Conservation (phyloP, 1,284 basidiomycete species). For the Trametes pubescens region DNA sequence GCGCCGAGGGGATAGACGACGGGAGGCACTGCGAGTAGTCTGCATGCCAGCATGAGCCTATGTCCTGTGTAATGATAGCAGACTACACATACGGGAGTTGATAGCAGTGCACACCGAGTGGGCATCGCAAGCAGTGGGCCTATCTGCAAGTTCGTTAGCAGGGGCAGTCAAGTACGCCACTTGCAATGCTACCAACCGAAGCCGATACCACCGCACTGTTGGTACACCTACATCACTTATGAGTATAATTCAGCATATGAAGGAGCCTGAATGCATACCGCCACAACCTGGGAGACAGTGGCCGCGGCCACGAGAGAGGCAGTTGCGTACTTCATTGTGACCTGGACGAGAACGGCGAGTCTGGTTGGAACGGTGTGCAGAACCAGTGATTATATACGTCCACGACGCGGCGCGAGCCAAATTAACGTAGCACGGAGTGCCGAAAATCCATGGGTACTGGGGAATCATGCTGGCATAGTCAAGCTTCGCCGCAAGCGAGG, state of each 20-base stretch:
- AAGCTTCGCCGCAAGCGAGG: constrained; percentile 24
- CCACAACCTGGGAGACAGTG: constrained; percentile 34
- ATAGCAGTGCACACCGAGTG: constrained; percentile 43
- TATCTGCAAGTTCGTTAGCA: constrained; percentile 28
- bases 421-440: neutral
- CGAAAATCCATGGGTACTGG: constrained; percentile 26
- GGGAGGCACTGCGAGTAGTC: constrained; percentile 49
- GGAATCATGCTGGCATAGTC: constrained; percentile 13
- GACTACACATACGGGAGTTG: constrained; percentile 38
- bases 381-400: constrained; percentile 10
- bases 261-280: constrained; percentile 18
- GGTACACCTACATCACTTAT: constrained; percentile 27
- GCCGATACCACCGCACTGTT: constrained; percentile 38
- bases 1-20: neutral
- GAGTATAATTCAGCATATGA: neutral
- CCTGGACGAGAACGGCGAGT: constrained; percentile 8
- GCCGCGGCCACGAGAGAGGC: constrained; percentile 35
- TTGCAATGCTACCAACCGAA: constrained; percentile 31
- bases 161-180: neutral
- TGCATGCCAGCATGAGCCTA: constrained; percentile 12
- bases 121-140: constrained; percentile 41
- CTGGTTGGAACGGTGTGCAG: neutral
- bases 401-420: neutral
- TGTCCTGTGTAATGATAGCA: neutral
- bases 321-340: constrained; percentile 36